Evolutionary conservation across 768 basidiomycete species (phyloP).

Genomic region (Psilocybe sp.): DNA sequence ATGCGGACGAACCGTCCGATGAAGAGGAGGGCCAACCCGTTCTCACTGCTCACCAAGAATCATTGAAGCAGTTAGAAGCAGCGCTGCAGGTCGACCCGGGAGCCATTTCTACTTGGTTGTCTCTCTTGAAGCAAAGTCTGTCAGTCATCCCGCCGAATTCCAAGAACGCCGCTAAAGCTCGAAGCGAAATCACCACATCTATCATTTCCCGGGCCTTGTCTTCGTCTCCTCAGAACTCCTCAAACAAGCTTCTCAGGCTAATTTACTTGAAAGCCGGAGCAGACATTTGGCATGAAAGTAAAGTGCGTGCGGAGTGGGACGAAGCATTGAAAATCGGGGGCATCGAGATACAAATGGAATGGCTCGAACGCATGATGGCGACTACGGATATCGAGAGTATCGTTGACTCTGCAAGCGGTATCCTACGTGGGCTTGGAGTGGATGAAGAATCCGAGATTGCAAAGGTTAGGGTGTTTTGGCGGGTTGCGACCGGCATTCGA

Average conservation of each 20-base stretch:
- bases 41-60: slow-evolving; percentile 57
- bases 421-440: slow-evolving; percentile 38
- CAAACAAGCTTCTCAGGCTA: slow-evolving; percentile 51
- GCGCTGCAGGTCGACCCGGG: slow-evolving; percentile 48
- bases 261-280: slow-evolving; percentile 71
- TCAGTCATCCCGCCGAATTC: slow-evolving; percentile 59
- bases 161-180: slow-evolving; percentile 66
- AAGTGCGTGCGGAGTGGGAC: slow-evolving; percentile 63
- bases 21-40: slow-evolving; percentile 30
- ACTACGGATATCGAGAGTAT: slow-evolving; percentile 49
- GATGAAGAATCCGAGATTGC: slow-evolving; percentile 46
- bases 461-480: slow-evolving; percentile 68
- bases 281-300: slow-evolving; percentile 61
- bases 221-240: slow-evolving; percentile 48
- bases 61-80: slow-evolving; percentile 57
- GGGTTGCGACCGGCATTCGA: slow-evolving; percentile 57
- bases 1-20: slow-evolving; percentile 32
- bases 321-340: slow-evolving; percentile 49
- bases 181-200: slow-evolving; percentile 69
- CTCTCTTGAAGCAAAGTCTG: slow-evolving; percentile 59
- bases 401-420: slow-evolving; percentile 47
- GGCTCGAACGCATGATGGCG: slow-evolving; percentile 73
- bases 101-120: slow-evolving; percentile 58
- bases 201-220: slow-evolving; percentile 63
- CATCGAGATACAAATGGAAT: slow-evolving; percentile 69